Evolutionary conservation across 2,329 filamentous ascomycete species (phyloP), one percentile per base, ranked within the genome.

Genomic region (Paecilomyces sp.): DNA sequence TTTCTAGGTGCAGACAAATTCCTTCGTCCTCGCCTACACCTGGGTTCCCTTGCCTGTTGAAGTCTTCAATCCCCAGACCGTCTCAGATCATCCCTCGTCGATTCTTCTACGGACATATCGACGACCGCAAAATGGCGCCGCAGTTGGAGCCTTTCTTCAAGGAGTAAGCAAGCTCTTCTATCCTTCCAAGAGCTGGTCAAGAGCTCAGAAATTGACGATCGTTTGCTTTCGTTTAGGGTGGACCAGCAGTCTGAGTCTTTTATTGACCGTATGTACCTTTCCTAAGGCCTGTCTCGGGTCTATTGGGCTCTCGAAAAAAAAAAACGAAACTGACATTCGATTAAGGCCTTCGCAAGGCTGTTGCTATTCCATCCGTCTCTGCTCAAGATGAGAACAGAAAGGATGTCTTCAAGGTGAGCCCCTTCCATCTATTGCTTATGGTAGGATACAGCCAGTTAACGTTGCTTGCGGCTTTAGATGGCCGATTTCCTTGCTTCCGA

Each of bases 301-400:
- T 33, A 54, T 57, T n/a, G 18, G 34, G 59, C 57, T 55, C 57
- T 30, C 61, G 62, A 58, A 59, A 22, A 28, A 28, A 28, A 2
- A n/a, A 22, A 25, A 47, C 22, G 11, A 25, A n/a, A 50, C 60
- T 41, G 25, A 63, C 57, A 60, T 53, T 64, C 52, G 25, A 52
- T 60, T 33, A 64, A 80, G 79, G 79, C 68, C 86, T 99, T 62
- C 85, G 90, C 72, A 87, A 92, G 77, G 94, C 94, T 58, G 94
- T 99, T 61, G 93, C 92, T 57, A 99, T 99, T 70, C 94, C 94
- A 22, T 99, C 94, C 64, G 84, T 99, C 74, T 97, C 93, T 34
- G 90, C 93, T 55, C 92, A 97, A 64, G 91, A 94, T 72, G 88
- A 89, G 67, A 88, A 91, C 71, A 88, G 94, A 61, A 88, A 88